phyloP scores from a whole-genome alignment of 2,329 filamentous ascomycete genomes.

The Onygenales sp. region DNA sequence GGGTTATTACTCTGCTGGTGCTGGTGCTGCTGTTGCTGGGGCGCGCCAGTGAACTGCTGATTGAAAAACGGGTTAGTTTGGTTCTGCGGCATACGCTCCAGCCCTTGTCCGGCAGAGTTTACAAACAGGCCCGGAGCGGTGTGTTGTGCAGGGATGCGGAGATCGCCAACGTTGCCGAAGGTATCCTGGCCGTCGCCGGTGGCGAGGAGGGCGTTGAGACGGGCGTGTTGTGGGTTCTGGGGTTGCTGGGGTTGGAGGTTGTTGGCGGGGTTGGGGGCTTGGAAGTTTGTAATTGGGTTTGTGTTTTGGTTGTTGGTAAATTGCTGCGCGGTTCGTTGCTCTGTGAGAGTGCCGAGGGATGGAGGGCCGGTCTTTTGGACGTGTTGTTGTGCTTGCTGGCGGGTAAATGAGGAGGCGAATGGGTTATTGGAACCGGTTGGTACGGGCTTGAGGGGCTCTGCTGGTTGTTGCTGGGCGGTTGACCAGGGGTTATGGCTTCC shows the following conservation, averaged over 20 bases:
- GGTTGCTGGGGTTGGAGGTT: conserved; percentile 28
- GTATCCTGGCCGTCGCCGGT: conserved; percentile 91
- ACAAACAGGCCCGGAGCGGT: conserved; percentile 94
- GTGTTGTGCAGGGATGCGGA: conserved; percentile 92
- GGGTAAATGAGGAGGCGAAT: conserved; percentile 65
- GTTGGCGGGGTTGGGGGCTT: conserved; percentile 32
- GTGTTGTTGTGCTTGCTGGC: conserved; percentile 46
- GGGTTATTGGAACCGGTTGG: conserved; percentile 97
- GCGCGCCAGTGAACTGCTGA: conserved; percentile 67
- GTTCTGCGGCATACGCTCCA: conserved; percentile 57
- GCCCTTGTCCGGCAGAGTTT: conserved; percentile 82
- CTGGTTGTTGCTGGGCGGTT: conserved; percentile 47
- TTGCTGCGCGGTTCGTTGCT: conserved; percentile 67
- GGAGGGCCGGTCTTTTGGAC: conserved; percentile 51
- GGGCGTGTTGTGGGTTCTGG: conserved; percentile 53
- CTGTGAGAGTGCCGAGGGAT: conserved; percentile 64
- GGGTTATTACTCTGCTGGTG: conserved; percentile 41
- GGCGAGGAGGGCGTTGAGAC: conserved; percentile 77
- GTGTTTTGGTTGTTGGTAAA: conserved; percentile 37
- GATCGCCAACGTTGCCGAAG: conserved; percentile 91
- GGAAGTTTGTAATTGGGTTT: conserved; percentile 44
- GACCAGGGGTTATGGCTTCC: conserved; percentile 96
- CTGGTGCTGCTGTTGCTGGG: conserved; percentile 29
- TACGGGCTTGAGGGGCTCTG: conserved; percentile 62
- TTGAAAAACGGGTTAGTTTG: conserved; percentile 83